phyloP scores from a whole-genome alignment of 495 filamentous ascomycete species.

The Aspergillus campestris region DNA sequence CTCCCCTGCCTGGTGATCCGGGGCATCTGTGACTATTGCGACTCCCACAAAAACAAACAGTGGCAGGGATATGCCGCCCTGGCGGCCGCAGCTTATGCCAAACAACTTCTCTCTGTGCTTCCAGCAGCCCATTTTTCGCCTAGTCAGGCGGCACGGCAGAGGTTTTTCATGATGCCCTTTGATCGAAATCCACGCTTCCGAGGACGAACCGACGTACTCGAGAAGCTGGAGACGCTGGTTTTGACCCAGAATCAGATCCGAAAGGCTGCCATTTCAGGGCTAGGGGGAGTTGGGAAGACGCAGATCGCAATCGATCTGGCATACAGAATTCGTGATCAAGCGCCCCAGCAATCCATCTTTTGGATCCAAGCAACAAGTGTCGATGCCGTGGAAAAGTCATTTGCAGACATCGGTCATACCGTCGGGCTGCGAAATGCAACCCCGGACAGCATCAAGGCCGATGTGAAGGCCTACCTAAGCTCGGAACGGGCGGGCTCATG shows the following conservation, averaged over 20 bases:
- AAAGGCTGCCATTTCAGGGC: conserved; percentile 28
- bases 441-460: conserved; percentile 13
- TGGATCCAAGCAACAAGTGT: conserved; percentile 37
- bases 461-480: conserved; percentile 20
- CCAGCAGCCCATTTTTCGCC: not conserved
- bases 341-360: conserved; percentile 34
- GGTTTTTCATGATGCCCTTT: too few relatives aligned
- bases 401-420: conserved; percentile 26
- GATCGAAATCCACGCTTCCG: conserved; percentile 4
- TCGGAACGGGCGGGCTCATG: conserved; percentile 13
- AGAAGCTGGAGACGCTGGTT: conserved; percentile 1
- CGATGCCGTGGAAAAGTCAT: conserved; percentile 34
- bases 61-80: conserved; percentile 26
- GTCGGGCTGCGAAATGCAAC: conserved; percentile 13
- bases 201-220: conserved; percentile 2
- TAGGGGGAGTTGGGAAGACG: conserved; percentile 44
- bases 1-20: conserved; percentile 21
- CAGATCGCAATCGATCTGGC: conserved; percentile 43
- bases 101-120: not conserved
- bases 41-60: conserved; percentile 23
- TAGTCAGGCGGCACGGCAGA: too few relatives aligned
- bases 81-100: conserved; percentile 14
- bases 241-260: not conserved
- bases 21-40: conserved; percentile 1
- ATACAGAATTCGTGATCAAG: conserved; percentile 28